Evolutionary conservation across 1,284 basidiomycete species (phyloP).

Genomic region (Trichosporon ovoides): DNA sequence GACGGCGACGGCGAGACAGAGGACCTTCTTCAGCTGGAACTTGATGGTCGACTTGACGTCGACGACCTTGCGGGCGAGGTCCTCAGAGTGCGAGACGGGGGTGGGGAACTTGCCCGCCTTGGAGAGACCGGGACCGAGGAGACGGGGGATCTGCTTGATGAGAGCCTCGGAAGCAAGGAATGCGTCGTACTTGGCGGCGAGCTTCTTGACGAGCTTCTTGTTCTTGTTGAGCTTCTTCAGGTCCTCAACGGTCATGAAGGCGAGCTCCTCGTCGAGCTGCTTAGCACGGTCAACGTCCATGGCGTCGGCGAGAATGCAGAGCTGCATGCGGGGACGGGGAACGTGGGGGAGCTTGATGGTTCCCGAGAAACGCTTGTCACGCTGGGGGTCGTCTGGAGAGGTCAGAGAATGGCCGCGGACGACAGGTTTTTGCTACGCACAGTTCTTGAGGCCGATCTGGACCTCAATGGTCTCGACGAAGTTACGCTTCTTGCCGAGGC

Average conservation of each 20-base stretch:
- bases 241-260: conserved; percentile 96
- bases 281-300: conserved; percentile 82
- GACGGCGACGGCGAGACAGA: conserved; percentile 97
- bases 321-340: conserved; percentile 96
- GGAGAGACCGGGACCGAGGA: conserved; percentile 97
- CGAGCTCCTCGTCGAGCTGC: conserved; percentile 49
- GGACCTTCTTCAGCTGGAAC: conserved; percentile 99
- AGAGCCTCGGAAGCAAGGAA: conserved; percentile 97
- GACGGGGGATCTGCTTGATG: conserved; percentile 99
- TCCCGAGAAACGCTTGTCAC: conserved; percentile 60
- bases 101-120: conserved; percentile 99
- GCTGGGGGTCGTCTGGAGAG: conserved; percentile 29
- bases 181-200: conserved; percentile 99
- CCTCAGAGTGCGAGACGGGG: conserved; percentile 87
- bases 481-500: conserved; percentile 56
- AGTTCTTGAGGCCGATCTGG: conserved; percentile 97
- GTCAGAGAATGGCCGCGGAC: too few species aligned
- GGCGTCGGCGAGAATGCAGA: conserved; percentile 99
- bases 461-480: conserved; percentile 86
- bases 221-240: conserved; percentile 86
- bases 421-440: too few species aligned
- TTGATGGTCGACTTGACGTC: conserved; percentile 99
- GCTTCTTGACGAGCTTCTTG: conserved; percentile 99
- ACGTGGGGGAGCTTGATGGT: conserved; percentile 95
- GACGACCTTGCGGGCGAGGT: conserved; percentile 82